Base-by-base conservation (phyloP, 2,329 filamentous ascomycete species). In the Fusarium veterinarium region DNA sequence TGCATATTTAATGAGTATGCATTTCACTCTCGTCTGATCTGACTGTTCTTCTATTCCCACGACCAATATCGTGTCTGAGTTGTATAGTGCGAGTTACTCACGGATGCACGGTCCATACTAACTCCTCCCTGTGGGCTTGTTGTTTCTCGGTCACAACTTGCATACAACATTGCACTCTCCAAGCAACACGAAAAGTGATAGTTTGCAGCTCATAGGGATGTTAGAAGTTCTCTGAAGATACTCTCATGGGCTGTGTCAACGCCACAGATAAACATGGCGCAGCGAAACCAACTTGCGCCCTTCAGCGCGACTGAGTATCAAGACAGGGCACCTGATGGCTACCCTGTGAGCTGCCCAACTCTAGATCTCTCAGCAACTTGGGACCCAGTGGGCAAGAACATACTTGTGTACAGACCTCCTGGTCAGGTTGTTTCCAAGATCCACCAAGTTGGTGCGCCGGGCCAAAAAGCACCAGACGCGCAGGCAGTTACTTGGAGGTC, bases 291-390 rank as follows among this genome's bases (percentile, higher is more conserved):
- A 70, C 83, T 90, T 67, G 73, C 83, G 71, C 83, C 87, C 49
- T 81, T 88, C 71, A 88, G 88, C 81, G 86, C 91, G 78, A 90
- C 89, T 74, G 84, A 84, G 72, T 86, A 92, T 68, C 85, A 88
- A 56, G 83, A 86, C 49, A 85, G 86, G 30, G 86, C 90, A 28
- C 85, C 88, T 41, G 83, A 86, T 40, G 84, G 86, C 51, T 87
- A 92, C 56, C 86, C 95, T 38, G 87, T 91, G 31, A 94, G 93
- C 81, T 97, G 94, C 81, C 94, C 95, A 20, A 92, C 91, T 13
- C 93, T 97, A 84, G 94, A 98, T 82, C 86, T 98, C 49, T 87
- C 92, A n/a, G 91, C 92, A 9, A 86, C 95, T 17, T 84, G 83
- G 80, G 92, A 93, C 17, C 89, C 87, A n/a, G 86, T 87, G 20